Evolutionary conservation across 225 moss, liverwort and hornwort species (phyloP).

Genomic region (Rhytidiadelphus loreus): DNA sequence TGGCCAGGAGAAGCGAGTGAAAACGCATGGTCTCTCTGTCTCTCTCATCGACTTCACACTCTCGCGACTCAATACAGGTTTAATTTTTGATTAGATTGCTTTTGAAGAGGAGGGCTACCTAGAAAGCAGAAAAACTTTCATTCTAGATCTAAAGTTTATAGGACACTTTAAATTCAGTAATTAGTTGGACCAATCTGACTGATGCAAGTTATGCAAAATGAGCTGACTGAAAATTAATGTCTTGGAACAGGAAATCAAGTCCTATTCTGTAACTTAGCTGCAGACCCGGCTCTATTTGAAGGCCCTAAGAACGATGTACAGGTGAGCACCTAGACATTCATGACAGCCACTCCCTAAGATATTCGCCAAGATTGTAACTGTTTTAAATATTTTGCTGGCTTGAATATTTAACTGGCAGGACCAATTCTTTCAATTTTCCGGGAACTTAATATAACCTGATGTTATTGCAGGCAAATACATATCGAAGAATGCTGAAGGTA

Average conservation of each 20-base stretch:
- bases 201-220: background rate
- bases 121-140: background rate
- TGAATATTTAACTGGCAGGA: background rate
- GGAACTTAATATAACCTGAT: background rate
- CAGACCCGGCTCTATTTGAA: conserved; percentile 81
- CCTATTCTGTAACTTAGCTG: conserved; percentile 74
- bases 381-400: too few relatives aligned
- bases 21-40: conserved; percentile 62
- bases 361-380: background rate
- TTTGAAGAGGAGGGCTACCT: background rate
- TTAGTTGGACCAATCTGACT: background rate
- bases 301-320: conserved; percentile 80
- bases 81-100: background rate
- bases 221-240: background rate
- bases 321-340: conserved; percentile 21
- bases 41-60: conserved; percentile 98
- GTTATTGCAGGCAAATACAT: conserved; percentile 68
- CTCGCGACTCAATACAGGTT: conserved; percentile 93
- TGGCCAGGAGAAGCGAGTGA: conserved; percentile 46
- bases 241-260: conserved; percentile 73
- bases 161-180: background rate
- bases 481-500: conserved; percentile 73
- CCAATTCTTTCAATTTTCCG: background rate
- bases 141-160: background rate
- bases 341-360: background rate